Conservation (phyloP, 2,329 filamentous ascomycete genomes). For the Neopestalotiopsis sp. region DNA sequence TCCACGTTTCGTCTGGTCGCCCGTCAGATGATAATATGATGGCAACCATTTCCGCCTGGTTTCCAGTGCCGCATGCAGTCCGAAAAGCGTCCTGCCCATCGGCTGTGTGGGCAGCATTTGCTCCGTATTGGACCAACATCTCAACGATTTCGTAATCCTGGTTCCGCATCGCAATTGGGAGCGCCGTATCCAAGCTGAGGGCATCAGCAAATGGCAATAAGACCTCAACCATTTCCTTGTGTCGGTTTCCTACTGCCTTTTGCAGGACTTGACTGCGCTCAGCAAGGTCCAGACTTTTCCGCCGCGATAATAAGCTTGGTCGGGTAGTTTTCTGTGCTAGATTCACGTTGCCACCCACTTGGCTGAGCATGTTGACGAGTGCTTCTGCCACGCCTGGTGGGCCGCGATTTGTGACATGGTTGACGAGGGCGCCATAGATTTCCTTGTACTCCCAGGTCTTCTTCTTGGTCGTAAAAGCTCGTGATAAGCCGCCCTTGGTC, state of each 20-base stretch:
- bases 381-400: constrained; percentile 62
- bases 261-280: constrained; percentile 58
- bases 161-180: constrained; percentile 54
- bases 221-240: constrained; percentile 59
- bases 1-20: constrained; percentile 45
- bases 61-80: constrained; percentile 52
- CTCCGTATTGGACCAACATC: constrained; percentile 57
- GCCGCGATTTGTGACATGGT: constrained; percentile 54
- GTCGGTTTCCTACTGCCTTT: constrained; percentile 55
- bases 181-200: constrained; percentile 53
- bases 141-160: constrained; percentile 50
- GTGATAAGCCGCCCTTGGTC: constrained; percentile 46
- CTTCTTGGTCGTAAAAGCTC: constrained; percentile 53
- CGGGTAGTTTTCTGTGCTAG: constrained; percentile 51
- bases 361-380: constrained; percentile 55
- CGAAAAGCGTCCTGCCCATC: constrained; percentile 61
- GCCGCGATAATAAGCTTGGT: constrained; percentile 51
- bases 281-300: constrained; percentile 55
- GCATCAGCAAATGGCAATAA: constrained; percentile 59
- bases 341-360: constrained; percentile 57
- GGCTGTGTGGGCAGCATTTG: constrained; percentile 50
- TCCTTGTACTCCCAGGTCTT: constrained; percentile 60
- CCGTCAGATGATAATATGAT: constrained; percentile 57
- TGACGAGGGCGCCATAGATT: constrained; percentile 56
- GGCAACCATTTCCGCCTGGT: constrained; percentile 51